Evolutionary conservation across 2,329 filamentous ascomycete genomes (phyloP).

Genomic region (Penicillium sp.): DNA sequence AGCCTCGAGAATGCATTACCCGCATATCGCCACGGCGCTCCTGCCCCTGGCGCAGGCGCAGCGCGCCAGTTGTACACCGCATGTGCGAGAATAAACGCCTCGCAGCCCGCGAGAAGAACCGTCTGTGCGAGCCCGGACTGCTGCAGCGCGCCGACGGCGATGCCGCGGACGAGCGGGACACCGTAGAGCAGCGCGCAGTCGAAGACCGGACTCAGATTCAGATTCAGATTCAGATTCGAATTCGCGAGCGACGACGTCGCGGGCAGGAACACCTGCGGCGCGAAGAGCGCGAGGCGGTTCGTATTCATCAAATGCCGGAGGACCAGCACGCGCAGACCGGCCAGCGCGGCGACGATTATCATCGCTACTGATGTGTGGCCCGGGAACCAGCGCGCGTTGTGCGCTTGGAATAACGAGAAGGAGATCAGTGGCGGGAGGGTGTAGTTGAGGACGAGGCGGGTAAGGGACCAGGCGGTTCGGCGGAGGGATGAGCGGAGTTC

Average conservation of each 20-base stretch:
- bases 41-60: not conserved
- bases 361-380: conserved; percentile 17
- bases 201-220: not conserved
- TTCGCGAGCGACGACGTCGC: no score
- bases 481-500: not conserved
- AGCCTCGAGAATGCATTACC: not conserved
- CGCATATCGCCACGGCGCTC: not conserved
- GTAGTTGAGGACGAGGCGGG: conserved; percentile 16
- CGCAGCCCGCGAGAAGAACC: conserved; percentile 5
- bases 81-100: not conserved
- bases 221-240: no score
- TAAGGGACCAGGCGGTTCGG: conserved; percentile 15
- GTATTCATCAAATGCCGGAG: not conserved
- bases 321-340: not conserved
- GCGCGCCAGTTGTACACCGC: not conserved
- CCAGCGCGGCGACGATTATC: not conserved
- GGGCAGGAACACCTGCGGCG: not conserved
- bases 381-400: conserved; percentile 6
- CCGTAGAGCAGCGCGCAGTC: conserved; percentile 15
- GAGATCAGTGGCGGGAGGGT: conserved; percentile 17
- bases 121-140: conserved; percentile 15
- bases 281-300: not conserved
- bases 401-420: conserved; percentile 17
- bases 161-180: conserved; percentile 15
- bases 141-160: conserved; percentile 19